Evolutionary conservation across 768 basidiomycete genomes (phyloP).

Genomic region (Daedaleopsis sinensis): DNA sequence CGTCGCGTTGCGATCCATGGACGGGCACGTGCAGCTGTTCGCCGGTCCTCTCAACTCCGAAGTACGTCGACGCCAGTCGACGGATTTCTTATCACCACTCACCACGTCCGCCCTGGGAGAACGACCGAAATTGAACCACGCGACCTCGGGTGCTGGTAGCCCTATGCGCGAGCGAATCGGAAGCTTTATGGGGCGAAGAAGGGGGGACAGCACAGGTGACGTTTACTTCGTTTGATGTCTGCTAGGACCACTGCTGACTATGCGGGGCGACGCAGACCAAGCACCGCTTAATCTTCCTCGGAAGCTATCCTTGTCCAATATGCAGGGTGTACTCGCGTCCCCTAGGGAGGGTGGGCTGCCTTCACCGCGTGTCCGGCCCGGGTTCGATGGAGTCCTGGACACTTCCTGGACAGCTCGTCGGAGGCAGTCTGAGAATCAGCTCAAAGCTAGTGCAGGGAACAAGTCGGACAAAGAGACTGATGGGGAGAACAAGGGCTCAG

Average conservation of each 20-base stretch:
- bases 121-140: slow-evolving; percentile 58
- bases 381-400: slow-evolving; percentile 76
- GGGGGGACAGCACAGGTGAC: slow-evolving; percentile 60
- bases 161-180: slow-evolving; percentile 73
- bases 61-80: slow-evolving; percentile 82
- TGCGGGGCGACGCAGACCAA: slow-evolving; percentile 51
- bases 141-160: slow-evolving; percentile 47
- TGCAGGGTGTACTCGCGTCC: slow-evolving; percentile 51
- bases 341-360: slow-evolving; percentile 62
- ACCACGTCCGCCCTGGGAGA: slow-evolving; percentile 53
- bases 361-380: slow-evolving; percentile 67
- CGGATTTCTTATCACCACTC: slow-evolving; percentile 67
- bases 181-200: slow-evolving; percentile 56
- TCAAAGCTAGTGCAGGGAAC: slow-evolving; percentile 42
- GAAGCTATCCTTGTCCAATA: slow-evolving; percentile 68
- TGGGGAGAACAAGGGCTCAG: slow-evolving; percentile 44
- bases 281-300: slow-evolving; percentile 56
- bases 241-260: slow-evolving; percentile 2
- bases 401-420: slow-evolving; percentile 73
- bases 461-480: slow-evolving; percentile 39
- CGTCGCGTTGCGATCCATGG: slow-evolving; percentile 18
- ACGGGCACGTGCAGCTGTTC: slow-evolving; percentile 60
- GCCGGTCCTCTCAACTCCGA: slow-evolving; percentile 84
- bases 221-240: not conserved
- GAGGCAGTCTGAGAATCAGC: slow-evolving; percentile 58